Evolutionary conservation across 2,329 filamentous ascomycete species (phyloP), one percentile per base, ranked within the genome.

Genomic region (Claviceps pazoutovae): DNA sequence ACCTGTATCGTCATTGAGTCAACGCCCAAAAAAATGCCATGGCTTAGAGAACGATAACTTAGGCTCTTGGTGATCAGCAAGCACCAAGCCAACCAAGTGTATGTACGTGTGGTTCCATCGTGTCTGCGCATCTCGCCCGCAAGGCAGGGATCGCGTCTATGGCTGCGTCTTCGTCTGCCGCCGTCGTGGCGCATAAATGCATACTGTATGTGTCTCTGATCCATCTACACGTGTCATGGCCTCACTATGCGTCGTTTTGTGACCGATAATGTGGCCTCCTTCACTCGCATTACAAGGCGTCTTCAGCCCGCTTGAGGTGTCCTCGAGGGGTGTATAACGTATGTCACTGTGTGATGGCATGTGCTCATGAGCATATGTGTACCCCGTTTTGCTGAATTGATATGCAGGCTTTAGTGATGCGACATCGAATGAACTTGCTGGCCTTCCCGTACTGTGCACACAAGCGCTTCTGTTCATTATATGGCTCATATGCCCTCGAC

Each of bases 151-250:
- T 21, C 44, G 41, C 34, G 11, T 5, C 49, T 46, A 43, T 34
- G 34, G 21, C 49, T 46, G 43, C 49, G 19, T 14, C 42, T 46
- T 16, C 30, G n/a, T 36, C 47, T 49, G 36, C 47, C n/a, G 16
- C 38, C 16, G 47, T 19, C 16, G 38, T 19, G 13, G 39, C 39
- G 41, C 26, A 44, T 30, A 45, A 44, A 26, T 39, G 41, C 41
- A 45, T 45, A 34, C n/a, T 19, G 30, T 30, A 44, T 50, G 17
- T 41, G 19, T 50, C 30, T 45, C 48, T 43, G 30, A 38, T 37
- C 19, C 48, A 41, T 30, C 51, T 47, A 53, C 45, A 51, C 52
- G 52, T 53, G 52, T 53, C 52, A 46, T 46, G 43, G 36, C 41
- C 39, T 53, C 48, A 41, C 36, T 42, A 38, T 53, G 49, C 44